phyloP scores from a whole-genome alignment of 352 stramenopile genomes.

The Pythium scleroteichum region DNA sequence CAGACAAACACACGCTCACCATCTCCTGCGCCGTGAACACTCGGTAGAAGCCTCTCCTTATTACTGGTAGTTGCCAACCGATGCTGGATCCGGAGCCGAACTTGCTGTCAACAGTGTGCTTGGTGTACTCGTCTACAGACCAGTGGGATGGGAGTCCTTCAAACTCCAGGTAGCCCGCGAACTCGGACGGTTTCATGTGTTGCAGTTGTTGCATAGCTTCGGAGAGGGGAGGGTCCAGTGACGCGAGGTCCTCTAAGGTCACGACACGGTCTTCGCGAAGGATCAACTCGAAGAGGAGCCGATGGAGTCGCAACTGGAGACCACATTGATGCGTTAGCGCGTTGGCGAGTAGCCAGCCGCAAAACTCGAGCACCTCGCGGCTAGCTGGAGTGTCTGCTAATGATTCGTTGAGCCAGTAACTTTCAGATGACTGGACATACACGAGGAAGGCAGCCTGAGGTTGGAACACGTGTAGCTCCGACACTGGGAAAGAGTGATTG shows the following conservation, averaged over 20 bases:
- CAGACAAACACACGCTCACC: conserved; percentile 4
- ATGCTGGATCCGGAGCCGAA: conserved; percentile 47
- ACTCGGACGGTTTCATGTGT: conserved; percentile 47
- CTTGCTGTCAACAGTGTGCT: conserved; percentile 43
- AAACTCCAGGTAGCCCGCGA: conserved; percentile 54
- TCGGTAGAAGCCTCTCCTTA: conserved; percentile 47
- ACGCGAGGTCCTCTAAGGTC: conserved; percentile 45
- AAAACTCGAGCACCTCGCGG: conserved; percentile 40
- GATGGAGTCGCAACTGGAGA: conserved; percentile 37
- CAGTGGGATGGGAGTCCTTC: conserved; percentile 42
- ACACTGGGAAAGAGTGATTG: conserved; percentile 38
- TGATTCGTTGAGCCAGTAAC: conserved; percentile 61
- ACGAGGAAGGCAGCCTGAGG: conserved; percentile 44
- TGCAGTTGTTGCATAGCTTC: conserved; percentile 50
- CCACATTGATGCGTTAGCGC: conserved; percentile 44
- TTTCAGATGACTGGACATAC: conserved; percentile 63
- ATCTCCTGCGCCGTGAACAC: conserved; percentile 36
- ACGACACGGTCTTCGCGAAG: conserved; percentile 34
- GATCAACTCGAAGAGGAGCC: conserved; percentile 54
- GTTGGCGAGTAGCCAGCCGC: conserved; percentile 65
- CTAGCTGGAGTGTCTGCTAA: conserved; percentile 36
- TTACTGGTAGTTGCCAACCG: conserved; percentile 47
- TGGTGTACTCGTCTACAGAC: conserved; percentile 52
- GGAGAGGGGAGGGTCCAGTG: conserved; percentile 45
- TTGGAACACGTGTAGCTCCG: conserved; percentile 43